These are phyloP conservation scores for Flaveria floridana DNA, from an alignment of 140 eudicot species.

Conservation along the genomic window DNA sequence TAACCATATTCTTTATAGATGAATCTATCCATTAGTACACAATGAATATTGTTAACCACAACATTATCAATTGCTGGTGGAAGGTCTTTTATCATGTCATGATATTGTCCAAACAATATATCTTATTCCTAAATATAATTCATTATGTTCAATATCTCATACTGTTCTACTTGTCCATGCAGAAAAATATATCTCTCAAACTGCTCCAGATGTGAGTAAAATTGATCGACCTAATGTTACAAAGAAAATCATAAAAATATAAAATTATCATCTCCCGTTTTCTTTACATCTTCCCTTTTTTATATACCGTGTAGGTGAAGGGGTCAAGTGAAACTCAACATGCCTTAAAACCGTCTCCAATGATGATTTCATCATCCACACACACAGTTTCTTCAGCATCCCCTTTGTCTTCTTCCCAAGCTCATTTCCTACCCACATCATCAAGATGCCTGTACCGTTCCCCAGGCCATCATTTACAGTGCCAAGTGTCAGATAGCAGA, in stretches of 20 bases:
- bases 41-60: conserved; percentile 3
- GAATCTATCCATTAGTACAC: background rate
- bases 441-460: conserved; percentile 57
- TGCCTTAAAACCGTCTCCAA: conserved; percentile 56
- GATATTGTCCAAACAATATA: background rate
- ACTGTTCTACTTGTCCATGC: conserved; percentile 35
- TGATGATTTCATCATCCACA: conserved; percentile 64
- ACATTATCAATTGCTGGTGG: background rate
- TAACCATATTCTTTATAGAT: conserved; percentile 4
- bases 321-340: conserved; percentile 50
- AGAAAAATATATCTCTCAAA: conserved; percentile 43
- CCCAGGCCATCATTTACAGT: conserved; percentile 51
- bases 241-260: background rate
- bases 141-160: conserved; percentile 19
- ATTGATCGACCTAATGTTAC: background rate
- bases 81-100: background rate
- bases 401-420: conserved; percentile 57
- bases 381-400: conserved; percentile 67
- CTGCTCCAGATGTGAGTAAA: conserved; percentile 40
- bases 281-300: background rate
- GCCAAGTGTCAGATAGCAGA: conserved; percentile 63
- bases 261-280: background rate
- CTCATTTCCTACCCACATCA: conserved; percentile 51
- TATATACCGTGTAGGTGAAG: conserved; percentile 42
- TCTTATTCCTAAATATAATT: background rate